Evolutionary conservation across 306 rosid species (phyloP), one percentile per base, ranked within the genome.

Genomic region (Albizia julibrissin): DNA sequence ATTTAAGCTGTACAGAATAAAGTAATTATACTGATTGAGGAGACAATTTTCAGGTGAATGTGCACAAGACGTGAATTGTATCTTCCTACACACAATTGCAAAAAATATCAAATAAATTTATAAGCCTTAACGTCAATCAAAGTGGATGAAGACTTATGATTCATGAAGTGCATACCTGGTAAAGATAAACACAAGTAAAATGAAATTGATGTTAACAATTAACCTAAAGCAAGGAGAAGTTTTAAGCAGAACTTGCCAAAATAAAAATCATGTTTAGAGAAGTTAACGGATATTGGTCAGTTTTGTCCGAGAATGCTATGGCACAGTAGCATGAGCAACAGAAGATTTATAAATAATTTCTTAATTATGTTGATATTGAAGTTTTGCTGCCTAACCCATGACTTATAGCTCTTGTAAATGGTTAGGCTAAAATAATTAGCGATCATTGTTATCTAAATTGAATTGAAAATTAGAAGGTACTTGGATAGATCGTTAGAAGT

Each of bases 261-360:
- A 18, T 47, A 47, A 15, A 47, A 47, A 15, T 47, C 18, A 15
- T 47, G 54, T 47, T 47, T 4, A 47, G 54, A 47, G 54, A 47
- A 47, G 16, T 47, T 14, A 47, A 21, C 15, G 54, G 54, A 47
- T 47, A 15, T 15, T 47, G 54, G 15, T 47, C 54, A 4, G 21
- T 47, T 47, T 47, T 47, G 54, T 47, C 19, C 54, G 15, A 16
- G 54, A 47, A 15, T 15, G 54, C 54, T 47, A 47, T 47, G 21
- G 7, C 21, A 15, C 1, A 5, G 4, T 47, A 15, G 54, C 54
- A 47, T 47, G 54, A 47, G 21, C 2, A 15, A 15, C 54, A 3
- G 6, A 37, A 43, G 27, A 43, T 27, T 72, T 65, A 50, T 58
- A 69, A 62, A 83, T 76, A 50, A 26, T 78, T 82, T 66, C 65